These are phyloP conservation scores for Mrakia blollopis DNA, from an alignment of 768 basidiomycete genomes.

Conservation along the genomic window DNA sequence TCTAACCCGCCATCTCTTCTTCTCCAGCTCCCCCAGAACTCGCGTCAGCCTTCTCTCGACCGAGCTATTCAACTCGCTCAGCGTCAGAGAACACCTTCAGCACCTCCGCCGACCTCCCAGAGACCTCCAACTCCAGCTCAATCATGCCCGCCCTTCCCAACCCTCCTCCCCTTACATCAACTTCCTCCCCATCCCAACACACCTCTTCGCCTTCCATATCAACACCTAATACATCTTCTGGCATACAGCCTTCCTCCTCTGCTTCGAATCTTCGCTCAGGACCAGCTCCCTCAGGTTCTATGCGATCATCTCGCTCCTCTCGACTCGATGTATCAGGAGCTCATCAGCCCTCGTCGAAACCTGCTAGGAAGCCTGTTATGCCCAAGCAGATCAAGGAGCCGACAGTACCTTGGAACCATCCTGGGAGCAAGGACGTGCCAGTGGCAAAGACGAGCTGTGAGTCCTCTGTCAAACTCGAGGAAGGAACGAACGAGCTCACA, in stretches of 20 bases:
- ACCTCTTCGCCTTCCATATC: not conserved
- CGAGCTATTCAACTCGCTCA: not conserved
- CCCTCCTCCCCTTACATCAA: not conserved
- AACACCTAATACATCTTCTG: not conserved
- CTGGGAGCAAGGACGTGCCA: not conserved
- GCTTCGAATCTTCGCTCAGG: not conserved
- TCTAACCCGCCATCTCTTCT: not conserved
- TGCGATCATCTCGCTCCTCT: not conserved
- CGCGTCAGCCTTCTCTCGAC: not conserved
- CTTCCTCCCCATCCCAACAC: not conserved
- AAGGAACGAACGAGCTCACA: too few species aligned
- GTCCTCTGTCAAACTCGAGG: not conserved
- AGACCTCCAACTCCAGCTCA: not conserved
- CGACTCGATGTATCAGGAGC: not conserved
- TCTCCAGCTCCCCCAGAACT: not conserved
- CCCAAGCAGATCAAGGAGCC: conserved; percentile 9
- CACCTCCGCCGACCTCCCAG: not conserved
- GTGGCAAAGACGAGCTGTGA: conserved; percentile 17
- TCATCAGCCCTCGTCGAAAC: not conserved
- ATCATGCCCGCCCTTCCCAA: not conserved
- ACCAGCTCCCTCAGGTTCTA: not conserved
- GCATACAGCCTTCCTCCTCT: not conserved
- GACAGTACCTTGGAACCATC: not conserved
- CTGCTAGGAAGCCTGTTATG: not conserved
- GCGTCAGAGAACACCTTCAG: not conserved